Conservation (phyloP, 1,139 yeast species). For the Blastobotrys capitulatus region DNA sequence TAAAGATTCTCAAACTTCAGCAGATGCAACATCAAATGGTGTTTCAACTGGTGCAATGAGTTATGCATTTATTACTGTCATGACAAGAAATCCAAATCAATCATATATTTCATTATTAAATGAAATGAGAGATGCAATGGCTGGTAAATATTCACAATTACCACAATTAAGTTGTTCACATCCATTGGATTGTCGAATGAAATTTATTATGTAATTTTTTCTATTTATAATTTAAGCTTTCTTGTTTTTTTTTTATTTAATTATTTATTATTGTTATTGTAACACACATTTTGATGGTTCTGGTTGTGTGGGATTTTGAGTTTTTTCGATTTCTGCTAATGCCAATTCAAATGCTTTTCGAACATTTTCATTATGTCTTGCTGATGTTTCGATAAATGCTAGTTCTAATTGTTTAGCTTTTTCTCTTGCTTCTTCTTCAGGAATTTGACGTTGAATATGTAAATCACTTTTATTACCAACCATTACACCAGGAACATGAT, state of each 20-base stretch:
- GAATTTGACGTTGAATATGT: conserved; percentile 45
- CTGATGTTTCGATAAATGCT: conserved; percentile 74
- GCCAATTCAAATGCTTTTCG: conserved; percentile 54
- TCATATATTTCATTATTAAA: conserved; percentile 72
- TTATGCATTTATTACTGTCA: conserved; percentile 74
- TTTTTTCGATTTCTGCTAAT: conserved; percentile 60
- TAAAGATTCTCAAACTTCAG: conserved; percentile 74
- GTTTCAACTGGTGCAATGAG: conserved; percentile 91
- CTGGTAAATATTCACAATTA: conserved; percentile 71
- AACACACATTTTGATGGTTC: conserved; percentile 10
- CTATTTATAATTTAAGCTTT: neutral
- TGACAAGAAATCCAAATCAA: conserved; percentile 64
- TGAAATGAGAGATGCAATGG: conserved; percentile 67
- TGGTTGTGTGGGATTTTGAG: conserved; percentile 16
- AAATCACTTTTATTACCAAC: conserved; percentile 79
- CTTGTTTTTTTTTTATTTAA: neutral
- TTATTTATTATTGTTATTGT: neutral
- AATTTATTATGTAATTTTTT: conserved; percentile 13
- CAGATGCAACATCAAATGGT: conserved; percentile 79
- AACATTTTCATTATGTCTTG: conserved; percentile 65
- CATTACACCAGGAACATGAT: conserved; percentile 55
- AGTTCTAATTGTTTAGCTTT: conserved; percentile 58
- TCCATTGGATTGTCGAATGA: conserved; percentile 17
- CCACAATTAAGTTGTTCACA: conserved; percentile 55
- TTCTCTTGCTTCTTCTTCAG: conserved; percentile 54